These are phyloP conservation scores for Veloporphyrellus conicus DNA, from an alignment of 1,284 basidiomycete species.

Conservation along the genomic window DNA sequence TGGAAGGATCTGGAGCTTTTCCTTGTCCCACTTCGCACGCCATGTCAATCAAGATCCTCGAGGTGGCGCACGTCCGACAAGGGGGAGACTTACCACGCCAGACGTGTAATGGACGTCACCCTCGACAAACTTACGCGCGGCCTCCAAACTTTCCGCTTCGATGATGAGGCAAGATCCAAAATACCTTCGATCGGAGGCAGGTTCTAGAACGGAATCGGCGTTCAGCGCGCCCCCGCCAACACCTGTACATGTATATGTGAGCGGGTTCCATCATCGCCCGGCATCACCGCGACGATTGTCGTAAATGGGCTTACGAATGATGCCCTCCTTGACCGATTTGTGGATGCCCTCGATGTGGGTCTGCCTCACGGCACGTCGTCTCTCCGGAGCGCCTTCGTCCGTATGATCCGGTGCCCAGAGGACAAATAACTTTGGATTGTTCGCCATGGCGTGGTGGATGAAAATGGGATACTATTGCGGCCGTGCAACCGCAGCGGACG, in stretches of 20 bases:
- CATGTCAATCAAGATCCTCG: not conserved
- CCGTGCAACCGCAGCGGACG: too few relatives aligned
- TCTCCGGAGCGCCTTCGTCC: constrained; percentile 43
- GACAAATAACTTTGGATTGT: constrained; percentile 34
- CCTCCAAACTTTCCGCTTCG: constrained; percentile 45
- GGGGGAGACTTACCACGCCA: constrained; percentile 46
- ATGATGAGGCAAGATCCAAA: constrained; percentile 49
- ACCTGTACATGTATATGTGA: constrained; percentile 30
- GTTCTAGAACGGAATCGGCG: constrained; percentile 35
- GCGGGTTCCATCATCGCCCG: not conserved
- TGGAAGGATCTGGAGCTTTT: constrained; percentile 43
- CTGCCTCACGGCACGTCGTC: constrained; percentile 43
- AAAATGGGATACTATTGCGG: not conserved
- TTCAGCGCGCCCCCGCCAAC: constrained; percentile 44
- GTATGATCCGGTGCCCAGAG: constrained; percentile 53
- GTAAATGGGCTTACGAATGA: constrained; percentile 31
- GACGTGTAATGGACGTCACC: constrained; percentile 50
- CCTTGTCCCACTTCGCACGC: constrained; percentile 36
- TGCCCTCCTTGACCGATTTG: constrained; percentile 34
- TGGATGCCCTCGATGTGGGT: constrained; percentile 42
- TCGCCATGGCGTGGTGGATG: constrained; percentile 13
- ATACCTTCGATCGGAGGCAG: constrained; percentile 36
- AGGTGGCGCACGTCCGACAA: not conserved
- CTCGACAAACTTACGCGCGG: constrained; percentile 45
- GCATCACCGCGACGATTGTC: constrained; percentile 9